Evolutionary conservation across 2,329 filamentous ascomycete species (phyloP), one percentile per base, ranked within the genome.

Genomic region (Lasiodiplodia theobromae): DNA sequence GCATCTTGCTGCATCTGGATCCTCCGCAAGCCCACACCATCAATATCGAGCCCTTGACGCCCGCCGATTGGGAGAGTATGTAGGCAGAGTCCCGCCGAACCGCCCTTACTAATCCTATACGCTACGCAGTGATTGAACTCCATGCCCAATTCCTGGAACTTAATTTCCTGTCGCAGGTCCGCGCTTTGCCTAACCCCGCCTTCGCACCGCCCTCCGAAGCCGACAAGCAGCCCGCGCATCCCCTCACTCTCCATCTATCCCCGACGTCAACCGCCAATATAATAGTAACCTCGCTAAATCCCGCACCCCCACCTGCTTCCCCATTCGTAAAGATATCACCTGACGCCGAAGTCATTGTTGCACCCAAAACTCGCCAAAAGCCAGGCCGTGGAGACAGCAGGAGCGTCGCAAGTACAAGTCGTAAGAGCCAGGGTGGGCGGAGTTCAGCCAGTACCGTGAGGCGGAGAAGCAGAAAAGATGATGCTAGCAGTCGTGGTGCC

Each of bases 261-360:
- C 95, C 94, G 2, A 98, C 95, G 0, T 97, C 95, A 3, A 97
- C 95, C 2, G 96, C 96, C 11, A 97, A 94, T 75, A 94, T 99
- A 71, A 89, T 90, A 68, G 88, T 98, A 10, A 89, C 93, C 7
- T 94, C 93, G 1, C 84, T 99, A n/a, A 89, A 91, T 1, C 96
- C 96, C 1, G 84, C 89, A 0, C 89, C 90, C 4, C 80, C 91
- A 1, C 83, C 88, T 2, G 87, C 89, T 60, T 86, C 88, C 1
- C 86, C 92, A 0, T 99, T 99, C 77, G 93, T 92, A 31, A 98
- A 97, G 80, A 92, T 99, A 63, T 92, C 93, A 0, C 92, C 94
- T 0, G 94, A 98, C 77, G 95, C 95, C 25, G 96, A 99, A 80
- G 94, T 99, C 62, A 97, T 98, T 72, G 96, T 99, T 70, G 96